Evolutionary conservation across 2,329 filamentous ascomycete species (phyloP).

Genomic region (Emmonsiellopsis sp.): DNA sequence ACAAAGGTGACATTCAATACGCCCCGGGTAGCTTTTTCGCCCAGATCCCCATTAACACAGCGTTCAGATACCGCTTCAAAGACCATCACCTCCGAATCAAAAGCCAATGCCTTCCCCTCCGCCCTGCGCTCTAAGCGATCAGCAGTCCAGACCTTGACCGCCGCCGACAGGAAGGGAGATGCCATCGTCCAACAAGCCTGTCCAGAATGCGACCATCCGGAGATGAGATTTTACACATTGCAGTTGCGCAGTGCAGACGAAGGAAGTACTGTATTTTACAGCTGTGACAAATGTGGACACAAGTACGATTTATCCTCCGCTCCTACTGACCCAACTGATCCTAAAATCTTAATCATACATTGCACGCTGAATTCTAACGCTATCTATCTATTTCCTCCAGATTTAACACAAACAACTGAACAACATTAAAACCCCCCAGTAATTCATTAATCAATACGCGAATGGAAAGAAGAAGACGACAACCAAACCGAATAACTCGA

Average conservation of each 20-base stretch:
- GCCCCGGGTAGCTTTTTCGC: neutral
- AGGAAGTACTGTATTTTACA: conserved; percentile 86
- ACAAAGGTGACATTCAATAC: conserved; percentile 53
- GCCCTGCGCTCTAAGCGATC: conserved; percentile 76
- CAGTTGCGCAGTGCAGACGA: conserved; percentile 91
- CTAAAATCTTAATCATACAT: neutral
- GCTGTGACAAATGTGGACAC: conserved; percentile 67
- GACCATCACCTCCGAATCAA: conserved; percentile 72
- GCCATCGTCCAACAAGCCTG: conserved; percentile 62
- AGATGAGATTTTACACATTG: conserved; percentile 75
- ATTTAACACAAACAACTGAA: conserved; percentile 20
- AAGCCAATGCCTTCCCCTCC: conserved; percentile 82
- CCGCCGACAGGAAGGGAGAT: conserved; percentile 66
- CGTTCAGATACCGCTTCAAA: conserved; percentile 61
- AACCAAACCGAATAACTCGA: neutral
- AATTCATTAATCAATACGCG: neutral
- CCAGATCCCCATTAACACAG: conserved; percentile 9
- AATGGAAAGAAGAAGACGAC: too few species aligned
- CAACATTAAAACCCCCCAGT: neutral
- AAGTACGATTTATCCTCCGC: conserved; percentile 50
- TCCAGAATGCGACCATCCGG: conserved; percentile 66
- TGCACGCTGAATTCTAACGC: neutral
- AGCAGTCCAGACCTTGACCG: conserved; percentile 71
- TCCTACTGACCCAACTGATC: neutral
- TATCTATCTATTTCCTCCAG: conserved; percentile 12